Evolutionary conservation across 495 filamentous ascomycete species (phyloP), one percentile per base, ranked within the genome.

Genomic region (Geopyxis carbonaria): DNA sequence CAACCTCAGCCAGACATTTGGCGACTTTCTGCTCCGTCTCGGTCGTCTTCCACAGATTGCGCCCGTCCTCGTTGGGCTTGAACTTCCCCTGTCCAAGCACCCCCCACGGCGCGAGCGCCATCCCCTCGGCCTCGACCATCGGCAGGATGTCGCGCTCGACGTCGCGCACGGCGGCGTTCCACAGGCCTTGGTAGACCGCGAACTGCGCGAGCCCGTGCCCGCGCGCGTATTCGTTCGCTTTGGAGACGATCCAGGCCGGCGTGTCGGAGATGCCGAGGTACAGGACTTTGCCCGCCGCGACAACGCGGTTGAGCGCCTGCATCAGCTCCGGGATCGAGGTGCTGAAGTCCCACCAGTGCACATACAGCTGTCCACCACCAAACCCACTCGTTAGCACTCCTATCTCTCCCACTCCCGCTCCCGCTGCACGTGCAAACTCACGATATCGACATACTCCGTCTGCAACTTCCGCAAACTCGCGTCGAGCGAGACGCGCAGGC

Each of bases 81-180:
- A 79, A 78, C 31, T 62, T 60, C 25, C 78, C 78, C n/a, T 65
- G 60, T 22, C 70, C 73, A 1, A 85, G 57, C 0, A 71, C 61
- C 3, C 71, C 73, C 68, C 71, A 82, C 0, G 75, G 75, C 8
- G 61, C 63, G 0, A 83, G 39, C 0, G 59, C 75, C 78, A 85
- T 83, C n/a, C 75, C 75, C 48, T 80, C 75, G 8, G 59, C 65
- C 6, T 57, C 53, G 38, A 53, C 59, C 76, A 81, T 80, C 37
- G 71, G 72, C 35, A 80, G 64, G 38, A 80, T 77, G 1, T 81
- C 76, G 14, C 76, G 61, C 56, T 81, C 76, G 25, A 80, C 68
- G 45, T 80, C 76, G n/a, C 76, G 67, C 5, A 49, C 43, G 0
- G 65, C 63, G 6, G 72, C 73, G 16, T 58, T 67, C 73, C 73